Percentiles rank a stretch among this genome's conserved stretches.
Evolutionary conservation across 495 filamentous ascomycete genomes (phyloP).

Genomic region (Neurospora sublineolata): DNA sequence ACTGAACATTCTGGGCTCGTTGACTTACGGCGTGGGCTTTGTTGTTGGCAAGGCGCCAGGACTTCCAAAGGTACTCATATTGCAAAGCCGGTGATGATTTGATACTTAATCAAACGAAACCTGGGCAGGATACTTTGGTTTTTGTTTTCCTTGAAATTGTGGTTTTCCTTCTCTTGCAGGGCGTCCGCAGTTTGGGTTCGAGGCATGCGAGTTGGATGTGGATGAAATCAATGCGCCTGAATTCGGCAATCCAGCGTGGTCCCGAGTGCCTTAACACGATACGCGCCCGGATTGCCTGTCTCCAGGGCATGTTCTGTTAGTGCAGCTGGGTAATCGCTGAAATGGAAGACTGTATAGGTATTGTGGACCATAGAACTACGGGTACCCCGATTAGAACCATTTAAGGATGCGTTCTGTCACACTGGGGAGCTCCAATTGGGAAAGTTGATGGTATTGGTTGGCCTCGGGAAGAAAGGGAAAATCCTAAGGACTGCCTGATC

Average conservation of each 20-base stretch:
- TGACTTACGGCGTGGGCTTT: slow-evolving; percentile 68
- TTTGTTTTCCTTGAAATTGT: neutral
- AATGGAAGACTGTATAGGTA: neutral
- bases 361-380: neutral
- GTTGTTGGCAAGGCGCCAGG: slow-evolving; percentile 61
- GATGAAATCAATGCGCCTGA: neutral
- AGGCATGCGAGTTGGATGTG: neutral
- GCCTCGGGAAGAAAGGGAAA: no score
- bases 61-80: slow-evolving; percentile 59
- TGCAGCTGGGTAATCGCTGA: neutral
- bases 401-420: neutral
- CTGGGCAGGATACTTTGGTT: neutral
- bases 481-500: no score
- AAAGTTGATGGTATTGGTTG: no score
- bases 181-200: neutral
- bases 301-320: neutral
- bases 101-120: neutral
- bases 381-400: neutral
- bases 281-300: neutral
- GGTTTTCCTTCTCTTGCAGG: neutral
- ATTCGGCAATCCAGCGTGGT: neutral
- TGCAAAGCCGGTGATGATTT: neutral
- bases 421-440: no score
- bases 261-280: neutral
- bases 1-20: neutral